phyloP scores from a whole-genome alignment of 768 basidiomycete species.

The Leccinum aurantiacum region DNA sequence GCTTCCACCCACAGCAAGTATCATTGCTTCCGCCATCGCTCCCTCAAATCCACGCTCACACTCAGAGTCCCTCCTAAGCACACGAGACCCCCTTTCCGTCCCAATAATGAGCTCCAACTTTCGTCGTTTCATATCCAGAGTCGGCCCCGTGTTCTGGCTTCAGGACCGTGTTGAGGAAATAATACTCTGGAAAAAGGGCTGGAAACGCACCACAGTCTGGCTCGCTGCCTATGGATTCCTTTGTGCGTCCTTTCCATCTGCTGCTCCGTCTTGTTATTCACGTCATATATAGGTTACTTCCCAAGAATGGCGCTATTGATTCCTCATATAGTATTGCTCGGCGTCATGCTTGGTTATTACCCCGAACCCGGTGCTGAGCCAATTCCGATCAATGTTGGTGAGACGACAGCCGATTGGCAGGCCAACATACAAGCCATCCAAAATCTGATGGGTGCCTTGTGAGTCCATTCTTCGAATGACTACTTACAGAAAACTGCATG shows the following conservation, averaged over 20 bases:
- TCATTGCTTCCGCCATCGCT: constrained; percentile 22
- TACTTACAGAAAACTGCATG: neutral
- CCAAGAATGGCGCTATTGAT: constrained; percentile 70
- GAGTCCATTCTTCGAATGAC: constrained; percentile 26
- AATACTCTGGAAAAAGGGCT: constrained; percentile 76
- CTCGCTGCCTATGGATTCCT: constrained; percentile 76
- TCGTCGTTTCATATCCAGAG: constrained; percentile 70
- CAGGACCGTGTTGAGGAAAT: constrained; percentile 88
- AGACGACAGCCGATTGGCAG: constrained; percentile 78
- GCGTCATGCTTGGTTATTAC: constrained; percentile 66
- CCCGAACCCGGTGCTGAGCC: constrained; percentile 40
- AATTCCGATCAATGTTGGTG: constrained; percentile 41
- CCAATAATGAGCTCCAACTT: constrained; percentile 67
- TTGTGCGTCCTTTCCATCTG: constrained; percentile 49
- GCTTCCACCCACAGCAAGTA: constrained; percentile 5
- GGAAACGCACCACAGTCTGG: constrained; percentile 72
- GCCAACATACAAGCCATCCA: constrained; percentile 89
- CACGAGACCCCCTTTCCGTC: constrained; percentile 70
- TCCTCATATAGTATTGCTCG: constrained; percentile 62
- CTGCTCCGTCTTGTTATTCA: neutral
- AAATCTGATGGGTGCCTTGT: constrained; percentile 87
- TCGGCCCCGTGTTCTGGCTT: constrained; percentile 85
- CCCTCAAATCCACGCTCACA: constrained; percentile 21
- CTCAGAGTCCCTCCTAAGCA: constrained; percentile 43
- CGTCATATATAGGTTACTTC: constrained; percentile 57